A percentile compares a stretch with the other conserved stretches of the same genome.
phyloP scores from a whole-genome alignment of 2,329 filamentous ascomycete genomes.

The Pseudopithomyces chartarum region DNA sequence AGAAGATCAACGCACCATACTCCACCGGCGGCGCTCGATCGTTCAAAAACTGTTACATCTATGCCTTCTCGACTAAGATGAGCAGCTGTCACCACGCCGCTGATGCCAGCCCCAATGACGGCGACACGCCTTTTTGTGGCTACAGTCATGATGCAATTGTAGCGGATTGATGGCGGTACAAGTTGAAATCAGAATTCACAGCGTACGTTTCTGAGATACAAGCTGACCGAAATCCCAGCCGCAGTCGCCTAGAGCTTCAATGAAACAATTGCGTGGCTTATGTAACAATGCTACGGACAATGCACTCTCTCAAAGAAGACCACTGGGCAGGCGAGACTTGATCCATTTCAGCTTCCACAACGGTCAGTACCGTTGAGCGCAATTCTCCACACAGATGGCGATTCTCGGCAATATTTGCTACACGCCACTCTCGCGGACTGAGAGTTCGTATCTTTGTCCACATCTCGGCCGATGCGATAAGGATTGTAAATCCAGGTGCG shows the following conservation, averaged over 20 bases:
- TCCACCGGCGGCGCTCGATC: conserved; percentile 58
- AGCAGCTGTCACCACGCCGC: conserved; percentile 42
- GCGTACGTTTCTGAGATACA: not conserved
- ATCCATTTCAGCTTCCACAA: too few relatives aligned
- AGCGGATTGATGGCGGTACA: not conserved
- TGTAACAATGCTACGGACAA: too few relatives aligned
- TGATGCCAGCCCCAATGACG: conserved; percentile 45
- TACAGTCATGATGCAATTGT: conserved; percentile 18
- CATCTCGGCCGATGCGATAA: conserved; percentile 26
- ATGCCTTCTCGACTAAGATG: conserved; percentile 41
- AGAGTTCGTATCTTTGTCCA: not conserved
- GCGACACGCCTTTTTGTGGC: conserved; percentile 28
- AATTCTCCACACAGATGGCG: not conserved
- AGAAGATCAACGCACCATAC: conserved; percentile 53
- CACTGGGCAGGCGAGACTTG: too few relatives aligned
- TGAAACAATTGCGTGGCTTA: too few relatives aligned
- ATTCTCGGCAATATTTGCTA: not conserved
- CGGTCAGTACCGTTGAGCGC: not conserved
- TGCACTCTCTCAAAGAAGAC: too few relatives aligned
- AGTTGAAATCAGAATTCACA: not conserved
- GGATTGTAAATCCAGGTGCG: conserved; percentile 26
- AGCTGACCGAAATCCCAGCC: too few relatives aligned
- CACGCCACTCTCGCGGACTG: not conserved
- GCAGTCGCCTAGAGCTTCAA: too few relatives aligned
- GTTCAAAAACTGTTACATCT: conserved; percentile 61